phyloP scores from a whole-genome alignment of 2,329 filamentous ascomycete species.

The Cordyceps javanica region DNA sequence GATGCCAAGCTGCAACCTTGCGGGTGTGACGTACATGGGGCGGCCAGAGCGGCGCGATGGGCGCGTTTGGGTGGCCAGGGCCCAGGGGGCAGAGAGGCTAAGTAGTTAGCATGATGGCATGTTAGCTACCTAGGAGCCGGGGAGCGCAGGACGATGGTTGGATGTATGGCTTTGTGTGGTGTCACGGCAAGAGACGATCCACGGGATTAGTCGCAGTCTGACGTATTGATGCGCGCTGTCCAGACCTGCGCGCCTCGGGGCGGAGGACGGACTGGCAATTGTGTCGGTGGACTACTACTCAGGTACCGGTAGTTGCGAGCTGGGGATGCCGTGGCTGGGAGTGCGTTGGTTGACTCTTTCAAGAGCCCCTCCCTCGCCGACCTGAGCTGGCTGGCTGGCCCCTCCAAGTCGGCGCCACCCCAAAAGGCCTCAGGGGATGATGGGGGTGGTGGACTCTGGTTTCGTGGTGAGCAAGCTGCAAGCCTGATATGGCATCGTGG shows the following conservation, averaged over 20 bases:
- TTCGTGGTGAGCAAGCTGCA: background rate
- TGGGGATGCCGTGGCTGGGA: no score
- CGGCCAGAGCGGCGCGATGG: background rate
- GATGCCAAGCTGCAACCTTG: background rate
- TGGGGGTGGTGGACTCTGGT: background rate
- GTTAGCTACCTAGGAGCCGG: background rate
- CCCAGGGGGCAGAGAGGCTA: no score
- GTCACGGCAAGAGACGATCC: background rate
- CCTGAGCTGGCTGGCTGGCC: background rate
- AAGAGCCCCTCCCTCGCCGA: no score
- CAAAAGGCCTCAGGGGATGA: background rate
- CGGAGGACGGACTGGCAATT: no score
- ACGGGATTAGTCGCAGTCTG: background rate
- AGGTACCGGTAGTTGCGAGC: no score
- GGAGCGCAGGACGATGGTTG: background rate
- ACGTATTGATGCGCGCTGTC: background rate
- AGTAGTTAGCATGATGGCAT: no score
- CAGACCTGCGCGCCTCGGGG: no score
- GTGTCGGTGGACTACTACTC: no score
- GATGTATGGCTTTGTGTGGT: background rate
- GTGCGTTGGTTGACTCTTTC: no score
- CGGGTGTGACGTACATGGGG: slow-evolving; percentile 2
- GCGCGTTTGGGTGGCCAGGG: background rate
- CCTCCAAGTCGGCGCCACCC: background rate
- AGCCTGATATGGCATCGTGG: background rate